Evolutionary conservation across 2,329 filamentous ascomycete species (phyloP).

Genomic region (Monosporascus sp.): DNA sequence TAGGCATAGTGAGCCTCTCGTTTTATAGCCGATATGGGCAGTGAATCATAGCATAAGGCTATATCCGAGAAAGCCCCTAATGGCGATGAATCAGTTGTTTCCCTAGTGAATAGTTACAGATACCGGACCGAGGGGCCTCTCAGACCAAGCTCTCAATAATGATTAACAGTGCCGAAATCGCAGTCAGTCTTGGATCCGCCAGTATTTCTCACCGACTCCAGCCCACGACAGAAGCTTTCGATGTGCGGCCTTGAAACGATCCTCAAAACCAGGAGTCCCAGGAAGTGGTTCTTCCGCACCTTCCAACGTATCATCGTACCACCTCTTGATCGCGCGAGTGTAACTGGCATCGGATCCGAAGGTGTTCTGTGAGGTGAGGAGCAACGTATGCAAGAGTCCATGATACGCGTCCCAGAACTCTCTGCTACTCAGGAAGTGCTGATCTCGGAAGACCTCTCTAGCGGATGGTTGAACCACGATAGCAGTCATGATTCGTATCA

Average conservation of each 20-base stretch:
- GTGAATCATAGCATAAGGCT: no score
- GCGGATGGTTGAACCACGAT: conserved; percentile 8
- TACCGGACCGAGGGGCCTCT: no score
- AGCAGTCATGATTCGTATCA: conserved; percentile 15
- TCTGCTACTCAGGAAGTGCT: conserved; percentile 6
- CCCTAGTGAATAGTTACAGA: no score
- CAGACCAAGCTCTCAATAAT: no score
- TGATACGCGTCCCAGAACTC: conserved; percentile 16
- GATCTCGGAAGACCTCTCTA: conserved; percentile 2
- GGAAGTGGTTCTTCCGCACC: conserved; percentile 5
- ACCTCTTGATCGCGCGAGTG: conserved; percentile 13
- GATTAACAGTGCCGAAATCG: no score
- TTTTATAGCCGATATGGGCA: no score
- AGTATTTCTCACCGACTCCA: conserved; percentile 7
- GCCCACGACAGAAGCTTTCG: conserved; percentile 21
- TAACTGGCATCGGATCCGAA: conserved; percentile 20
- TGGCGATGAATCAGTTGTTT: no score
- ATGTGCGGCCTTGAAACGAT: conserved; percentile 18
- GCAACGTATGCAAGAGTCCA: conserved; percentile 17
- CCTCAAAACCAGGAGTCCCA: conserved; percentile 14
- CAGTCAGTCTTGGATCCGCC: not conserved
- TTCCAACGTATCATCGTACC: conserved; percentile 8
- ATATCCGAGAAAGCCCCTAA: no score
- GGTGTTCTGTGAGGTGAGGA: conserved; percentile 6
- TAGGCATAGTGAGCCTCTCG: no score